Conservation (phyloP, 139 green algal genomes). For the Pseudopediastrum boryanum region DNA sequence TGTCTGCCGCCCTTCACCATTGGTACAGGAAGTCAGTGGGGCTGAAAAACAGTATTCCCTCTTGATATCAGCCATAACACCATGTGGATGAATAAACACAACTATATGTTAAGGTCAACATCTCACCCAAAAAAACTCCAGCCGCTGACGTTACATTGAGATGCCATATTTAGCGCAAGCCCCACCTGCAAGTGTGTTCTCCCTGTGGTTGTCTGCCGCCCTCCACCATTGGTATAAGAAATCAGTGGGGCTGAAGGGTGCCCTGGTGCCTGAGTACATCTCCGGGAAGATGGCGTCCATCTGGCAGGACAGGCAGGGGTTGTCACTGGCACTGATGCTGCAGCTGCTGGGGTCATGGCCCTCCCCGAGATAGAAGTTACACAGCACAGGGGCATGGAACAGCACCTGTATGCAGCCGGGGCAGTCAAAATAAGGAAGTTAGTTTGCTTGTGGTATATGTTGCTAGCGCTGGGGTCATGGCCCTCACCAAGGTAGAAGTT, state of each 20-base stretch:
- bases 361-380: slow-evolving; percentile 73
- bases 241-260: slow-evolving; percentile 61
- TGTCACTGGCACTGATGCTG: slow-evolving; percentile 6
- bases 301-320: slow-evolving; percentile 76
- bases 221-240: slow-evolving; percentile 86
- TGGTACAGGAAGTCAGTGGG: no score
- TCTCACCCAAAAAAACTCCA: no score
- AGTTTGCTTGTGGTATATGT: not conserved
- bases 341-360: slow-evolving; percentile 63
- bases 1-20: no score
- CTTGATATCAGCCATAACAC: no score
- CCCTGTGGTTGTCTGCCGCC: slow-evolving; percentile 69
- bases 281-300: slow-evolving; percentile 71
- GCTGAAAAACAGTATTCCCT: no score
- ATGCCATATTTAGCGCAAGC: not conserved
- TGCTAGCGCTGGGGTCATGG: slow-evolving; percentile 49
- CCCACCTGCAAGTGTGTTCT: slow-evolving; percentile 22
- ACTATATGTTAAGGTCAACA: no score
- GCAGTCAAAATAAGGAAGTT: not conserved
- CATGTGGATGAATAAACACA: no score
- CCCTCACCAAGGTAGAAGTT: slow-evolving; percentile 75
- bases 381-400: slow-evolving; percentile 80
- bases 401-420: slow-evolving; percentile 71
- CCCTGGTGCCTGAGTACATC: slow-evolving; percentile 59
- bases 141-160: not conserved